Base-by-base conservation (phyloP, 345 rosid genomes). In the Firmiana major region DNA sequence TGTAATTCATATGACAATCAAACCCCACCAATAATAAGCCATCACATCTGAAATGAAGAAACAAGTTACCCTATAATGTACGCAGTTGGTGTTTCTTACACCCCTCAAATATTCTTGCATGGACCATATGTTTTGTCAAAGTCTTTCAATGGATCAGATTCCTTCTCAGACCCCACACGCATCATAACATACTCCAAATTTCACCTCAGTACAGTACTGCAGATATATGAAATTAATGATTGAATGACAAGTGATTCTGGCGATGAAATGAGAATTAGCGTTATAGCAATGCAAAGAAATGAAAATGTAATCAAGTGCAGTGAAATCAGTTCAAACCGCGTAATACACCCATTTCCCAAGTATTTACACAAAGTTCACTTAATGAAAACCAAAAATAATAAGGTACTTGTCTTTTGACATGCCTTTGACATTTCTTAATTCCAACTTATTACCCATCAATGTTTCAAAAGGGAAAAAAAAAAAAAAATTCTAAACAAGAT, bases 11-110 rank as follows among this genome's bases (percentile, higher is more conserved):
- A 48, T 36, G 54, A 15, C 68, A 38, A 76, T 31, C 31, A 45
- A 80, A 79, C 60, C 84, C 83, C 84, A 63, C 77, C 66, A 79
- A 79, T 69, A 81, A 77, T 74, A 68, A 68, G 71, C 51, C 1
- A 69, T 77, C 85, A 54, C 71, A 78, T 84, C 83, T 66, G 73
- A 76, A 71, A n/a, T 7, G 15, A 34, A 55, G 49, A 74, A 40
- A 63, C 58, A 81, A 36, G 60, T 77, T 40, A 54, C 79, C 49
- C 36, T 43, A 46, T 63, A 34, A 51, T 63, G 48, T 17, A 46
- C 6, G 42, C 38, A 38, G 74, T 76, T 83, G 80, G 75, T 66
- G 82, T 81, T 79, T 62, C 88, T 85, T 83, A 21, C 83, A 85
- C 88, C 59, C 78, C 22, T 74, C 84, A 68, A 46, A 70, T 81